A percentile compares a stretch with the other conserved stretches of the same genome.
Conservation (phyloP, 179 eudicot genomes). For the Spergularia azorica region DNA sequence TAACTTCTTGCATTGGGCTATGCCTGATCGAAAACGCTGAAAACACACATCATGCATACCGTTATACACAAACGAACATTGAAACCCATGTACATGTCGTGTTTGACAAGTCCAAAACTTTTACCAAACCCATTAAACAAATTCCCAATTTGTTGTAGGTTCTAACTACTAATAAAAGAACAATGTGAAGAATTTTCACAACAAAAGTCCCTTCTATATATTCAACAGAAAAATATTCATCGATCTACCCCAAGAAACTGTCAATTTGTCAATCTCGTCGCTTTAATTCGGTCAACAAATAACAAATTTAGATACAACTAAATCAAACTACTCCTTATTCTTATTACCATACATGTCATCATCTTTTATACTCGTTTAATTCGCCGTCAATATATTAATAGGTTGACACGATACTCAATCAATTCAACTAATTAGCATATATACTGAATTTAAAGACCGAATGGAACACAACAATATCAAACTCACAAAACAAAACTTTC, state of each 20-base stretch:
- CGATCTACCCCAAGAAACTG: neutral
- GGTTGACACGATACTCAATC: neutral
- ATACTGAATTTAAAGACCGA: neutral
- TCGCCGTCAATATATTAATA: too few species aligned
- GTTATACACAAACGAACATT: neutral
- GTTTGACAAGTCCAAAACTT: slow-evolving; percentile 20
- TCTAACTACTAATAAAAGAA: too few species aligned
- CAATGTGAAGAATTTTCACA: neutral
- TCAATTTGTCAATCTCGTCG: slow-evolving; percentile 16
- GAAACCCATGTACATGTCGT: slow-evolving; percentile 19
- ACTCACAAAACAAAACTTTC: too few species aligned
- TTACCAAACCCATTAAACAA: neutral
- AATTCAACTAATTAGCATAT: neutral
- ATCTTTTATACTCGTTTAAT: too few species aligned
- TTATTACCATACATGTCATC: neutral
- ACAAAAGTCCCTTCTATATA: neutral
- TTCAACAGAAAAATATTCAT: neutral
- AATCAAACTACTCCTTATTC: slow-evolving; percentile 21
- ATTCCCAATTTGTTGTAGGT: too few species aligned
- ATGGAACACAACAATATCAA: too few species aligned
- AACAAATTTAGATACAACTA: slow-evolving; percentile 29
- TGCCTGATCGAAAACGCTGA: neutral
- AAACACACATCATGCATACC: neutral
- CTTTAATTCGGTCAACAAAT: slow-evolving; percentile 31
- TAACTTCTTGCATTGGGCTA: slow-evolving; percentile 8